Evolutionary conservation across 148 eudicot species (phyloP), one percentile per base, ranked within the genome.

Genomic region (Euryodendron excelsum): DNA sequence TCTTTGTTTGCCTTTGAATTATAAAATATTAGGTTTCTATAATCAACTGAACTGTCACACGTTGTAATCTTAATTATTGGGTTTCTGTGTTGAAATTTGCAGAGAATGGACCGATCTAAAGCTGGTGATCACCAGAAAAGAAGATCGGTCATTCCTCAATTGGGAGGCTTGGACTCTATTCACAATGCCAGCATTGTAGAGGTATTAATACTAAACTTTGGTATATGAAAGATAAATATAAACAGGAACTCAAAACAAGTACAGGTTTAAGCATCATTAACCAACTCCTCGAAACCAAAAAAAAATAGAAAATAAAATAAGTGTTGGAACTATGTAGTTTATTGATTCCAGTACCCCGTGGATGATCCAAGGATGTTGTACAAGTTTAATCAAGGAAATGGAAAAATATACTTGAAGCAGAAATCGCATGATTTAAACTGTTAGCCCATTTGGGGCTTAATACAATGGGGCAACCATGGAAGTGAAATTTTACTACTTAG

Each of bases 71-170:
- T 30, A 15, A 7, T 52, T 15, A 28, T 68, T 79, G 4, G 41
- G 36, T n/a, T 59, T 21, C 10, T 28, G 33, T 69, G 30, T 25
- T 23, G 13, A 74, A 37, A 45, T 77, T 81, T 80, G 79, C 77
- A 80, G 82, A 69, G 64, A 39, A 80, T 80, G 83, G 86, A 80
- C 71, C 75, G 81, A 84, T 77, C 86, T 53, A 88, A 85, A 76
- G 81, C 23, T 70, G 86, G 85, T 83, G 73, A 83, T 79, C 93
- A 93, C 78, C 80, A 87, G 52, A 90, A 91, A 84, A 88, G 92
- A 86, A 79, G 80, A 80, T 88, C 98, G 41, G 80, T 76, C 21
- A 50, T 83, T 82, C 86, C 94, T 73, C 88, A 87, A 60, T 63
- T 85, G 78, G 88, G 79, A 63, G 88, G 77, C 25, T 28, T 79